These are phyloP conservation scores for Tetraselmis chui DNA, from an alignment of 139 green algal species.

Conservation along the genomic window DNA sequence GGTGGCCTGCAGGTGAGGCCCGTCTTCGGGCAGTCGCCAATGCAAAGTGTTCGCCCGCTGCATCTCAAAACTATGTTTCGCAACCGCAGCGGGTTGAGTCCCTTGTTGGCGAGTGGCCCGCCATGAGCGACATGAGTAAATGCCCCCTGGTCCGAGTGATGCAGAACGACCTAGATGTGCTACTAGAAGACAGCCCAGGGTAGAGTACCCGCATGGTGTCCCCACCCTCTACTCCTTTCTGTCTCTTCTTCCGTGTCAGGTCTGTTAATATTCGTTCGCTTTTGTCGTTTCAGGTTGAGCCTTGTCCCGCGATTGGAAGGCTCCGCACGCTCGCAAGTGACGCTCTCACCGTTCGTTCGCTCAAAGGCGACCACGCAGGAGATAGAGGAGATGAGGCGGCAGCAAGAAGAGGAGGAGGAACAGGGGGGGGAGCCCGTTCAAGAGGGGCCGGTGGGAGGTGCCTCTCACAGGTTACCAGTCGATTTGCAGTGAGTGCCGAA, in stretches of 20 bases:
- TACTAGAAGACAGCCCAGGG: neutral
- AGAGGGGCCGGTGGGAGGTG: too few relatives aligned
- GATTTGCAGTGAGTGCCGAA: too few relatives aligned
- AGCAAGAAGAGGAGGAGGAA: neutral
- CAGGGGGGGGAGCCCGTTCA: neutral
- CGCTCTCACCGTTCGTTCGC: neutral
- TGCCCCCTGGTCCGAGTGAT: neutral
- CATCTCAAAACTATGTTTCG: too few relatives aligned
- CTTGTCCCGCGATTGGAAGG: neutral
- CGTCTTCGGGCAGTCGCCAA: too few relatives aligned
- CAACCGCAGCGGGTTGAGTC: neutral
- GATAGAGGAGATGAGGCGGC: neutral
- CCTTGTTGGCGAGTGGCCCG: neutral
- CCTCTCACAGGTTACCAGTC: too few relatives aligned
- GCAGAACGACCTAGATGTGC: neutral
- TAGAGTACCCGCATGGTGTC: neutral
- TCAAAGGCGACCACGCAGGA: neutral
- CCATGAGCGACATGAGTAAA: neutral
- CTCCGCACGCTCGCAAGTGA: neutral
- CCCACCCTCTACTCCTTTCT: neutral
- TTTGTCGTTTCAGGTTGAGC: neutral
- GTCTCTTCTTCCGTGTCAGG: neutral
- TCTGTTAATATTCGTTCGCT: too few relatives aligned
- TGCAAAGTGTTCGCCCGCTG: too few relatives aligned
- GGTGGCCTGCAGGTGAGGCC: neutral